Percentiles rank a stretch among this genome's conserved stretches.
Evolutionary conservation across 176 grass and related monocot genomes (phyloP).

Genomic region (Phoenix dactylifera): DNA sequence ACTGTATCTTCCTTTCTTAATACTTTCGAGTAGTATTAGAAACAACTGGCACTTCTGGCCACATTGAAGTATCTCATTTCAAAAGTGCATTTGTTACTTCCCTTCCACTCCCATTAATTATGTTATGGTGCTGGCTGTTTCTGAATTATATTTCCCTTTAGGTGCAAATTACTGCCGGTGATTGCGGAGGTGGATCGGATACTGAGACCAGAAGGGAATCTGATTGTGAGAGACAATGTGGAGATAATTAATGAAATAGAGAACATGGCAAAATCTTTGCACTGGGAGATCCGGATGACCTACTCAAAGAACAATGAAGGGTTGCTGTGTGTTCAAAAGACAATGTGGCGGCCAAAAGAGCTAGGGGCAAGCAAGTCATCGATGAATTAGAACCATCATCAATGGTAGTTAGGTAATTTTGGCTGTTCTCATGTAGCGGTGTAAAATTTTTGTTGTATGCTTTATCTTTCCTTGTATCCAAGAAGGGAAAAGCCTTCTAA

Average conservation of each 20-base stretch:
- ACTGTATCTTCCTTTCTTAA: no score
- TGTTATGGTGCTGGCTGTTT: not conserved
- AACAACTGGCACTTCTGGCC: no score
- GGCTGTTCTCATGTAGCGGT: no score
- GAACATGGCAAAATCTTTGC: constrained; percentile 43
- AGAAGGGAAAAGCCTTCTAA: not conserved
- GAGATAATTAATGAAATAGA: constrained; percentile 48
- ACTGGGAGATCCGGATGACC: constrained; percentile 51
- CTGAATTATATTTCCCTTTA: not conserved
- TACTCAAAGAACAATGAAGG: constrained; percentile 58
- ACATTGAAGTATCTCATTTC: no score
- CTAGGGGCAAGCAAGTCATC: constrained; percentile 30
- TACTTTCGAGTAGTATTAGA: no score
- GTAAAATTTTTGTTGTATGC: no score
- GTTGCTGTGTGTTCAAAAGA: constrained; percentile 58
- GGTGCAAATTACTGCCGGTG: constrained; percentile 47
- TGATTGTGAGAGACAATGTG: constrained; percentile 54
- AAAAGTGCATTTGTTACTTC: no score
- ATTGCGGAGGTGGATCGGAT: constrained; percentile 73
- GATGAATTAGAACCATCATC: not conserved
- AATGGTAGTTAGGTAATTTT: not conserved
- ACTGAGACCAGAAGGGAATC: constrained; percentile 50
- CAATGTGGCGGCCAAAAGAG: constrained; percentile 45
- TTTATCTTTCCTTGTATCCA: no score
- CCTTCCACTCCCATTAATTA: no score